Evolutionary conservation across 176 grass and related monocot species (phyloP).

Genomic region (Pharus latifolius): DNA sequence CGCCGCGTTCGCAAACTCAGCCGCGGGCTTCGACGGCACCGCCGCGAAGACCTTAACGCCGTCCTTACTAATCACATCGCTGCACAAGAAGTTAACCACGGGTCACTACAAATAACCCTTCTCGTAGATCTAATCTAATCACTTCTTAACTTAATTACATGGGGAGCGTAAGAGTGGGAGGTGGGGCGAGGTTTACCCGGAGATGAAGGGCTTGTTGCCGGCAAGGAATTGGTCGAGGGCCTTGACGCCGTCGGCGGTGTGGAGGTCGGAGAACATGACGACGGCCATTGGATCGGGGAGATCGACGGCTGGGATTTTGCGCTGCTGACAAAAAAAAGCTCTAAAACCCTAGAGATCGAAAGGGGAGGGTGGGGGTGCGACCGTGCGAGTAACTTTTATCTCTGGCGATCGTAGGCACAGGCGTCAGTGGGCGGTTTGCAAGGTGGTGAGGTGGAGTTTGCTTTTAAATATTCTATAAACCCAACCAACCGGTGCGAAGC

Average conservation of each 20-base stretch:
- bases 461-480: too few relatives aligned
- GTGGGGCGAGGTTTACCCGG: constrained; percentile 46
- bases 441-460: too few relatives aligned
- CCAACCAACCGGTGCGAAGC: too few relatives aligned
- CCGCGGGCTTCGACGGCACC: constrained; percentile 51
- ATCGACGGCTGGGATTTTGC: not conserved
- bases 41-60: constrained; percentile 75
- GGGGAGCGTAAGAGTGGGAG: not conserved
- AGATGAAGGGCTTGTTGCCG: constrained; percentile 72
- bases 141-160: too few relatives aligned
- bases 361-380: not conserved
- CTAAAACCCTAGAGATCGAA: constrained; percentile 38
- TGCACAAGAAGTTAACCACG: too few relatives aligned
- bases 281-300: constrained; percentile 52
- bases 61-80: constrained; percentile 65
- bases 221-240: constrained; percentile 57
- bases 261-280: constrained; percentile 71
- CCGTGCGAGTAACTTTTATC: too few relatives aligned
- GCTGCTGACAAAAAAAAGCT: constrained; percentile 28
- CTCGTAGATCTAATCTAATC: not conserved
- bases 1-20: constrained; percentile 43
- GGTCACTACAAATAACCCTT: not conserved
- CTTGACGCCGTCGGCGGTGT: constrained; percentile 54
- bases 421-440: too few relatives aligned
- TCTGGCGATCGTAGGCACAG: too few relatives aligned